Evolutionary conservation across 257 asterid species (phyloP).

Genomic region (Penstemon eatonii): DNA sequence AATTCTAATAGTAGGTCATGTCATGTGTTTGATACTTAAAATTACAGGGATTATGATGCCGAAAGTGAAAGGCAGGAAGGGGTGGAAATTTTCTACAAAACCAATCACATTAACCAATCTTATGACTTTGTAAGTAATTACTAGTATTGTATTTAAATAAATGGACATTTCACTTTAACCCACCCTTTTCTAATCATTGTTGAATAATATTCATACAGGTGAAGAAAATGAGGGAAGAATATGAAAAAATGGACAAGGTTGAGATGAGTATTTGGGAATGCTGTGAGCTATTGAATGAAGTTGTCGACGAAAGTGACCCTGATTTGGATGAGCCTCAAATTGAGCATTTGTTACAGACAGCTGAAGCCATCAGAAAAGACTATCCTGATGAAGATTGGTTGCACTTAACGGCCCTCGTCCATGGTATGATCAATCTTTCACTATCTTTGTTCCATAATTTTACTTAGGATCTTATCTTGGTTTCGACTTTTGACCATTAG

Average conservation of each 20-base stretch:
- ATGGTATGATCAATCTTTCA: slow-evolving; percentile 42
- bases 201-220: slow-evolving; percentile 40
- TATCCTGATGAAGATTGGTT: slow-evolving; percentile 88
- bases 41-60: slow-evolving; percentile 68
- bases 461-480: not conserved
- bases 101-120: slow-evolving; percentile 75
- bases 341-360: slow-evolving; percentile 84
- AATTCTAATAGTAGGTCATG: not conserved
- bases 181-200: not conserved
- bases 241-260: slow-evolving; percentile 54
- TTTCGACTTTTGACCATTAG: too few species aligned
- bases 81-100: slow-evolving; percentile 63
- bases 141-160: not conserved
- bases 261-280: slow-evolving; percentile 98
- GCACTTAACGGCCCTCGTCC: slow-evolving; percentile 83
- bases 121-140: slow-evolving; percentile 59
- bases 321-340: slow-evolving; percentile 94
- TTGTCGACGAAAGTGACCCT: slow-evolving; percentile 88
- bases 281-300: slow-evolving; percentile 73
- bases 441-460: not conserved
- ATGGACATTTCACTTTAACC: not conserved
- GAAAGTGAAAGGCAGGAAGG: slow-evolving; percentile 72
- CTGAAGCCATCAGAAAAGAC: slow-evolving; percentile 86
- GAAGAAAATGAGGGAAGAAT: slow-evolving; percentile 67
- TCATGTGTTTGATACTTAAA: slow-evolving; percentile 1